Evolutionary conservation across 495 filamentous ascomycete species (phyloP), one percentile per base, ranked within the genome.

Genomic region (Apiosordaria backusii): DNA sequence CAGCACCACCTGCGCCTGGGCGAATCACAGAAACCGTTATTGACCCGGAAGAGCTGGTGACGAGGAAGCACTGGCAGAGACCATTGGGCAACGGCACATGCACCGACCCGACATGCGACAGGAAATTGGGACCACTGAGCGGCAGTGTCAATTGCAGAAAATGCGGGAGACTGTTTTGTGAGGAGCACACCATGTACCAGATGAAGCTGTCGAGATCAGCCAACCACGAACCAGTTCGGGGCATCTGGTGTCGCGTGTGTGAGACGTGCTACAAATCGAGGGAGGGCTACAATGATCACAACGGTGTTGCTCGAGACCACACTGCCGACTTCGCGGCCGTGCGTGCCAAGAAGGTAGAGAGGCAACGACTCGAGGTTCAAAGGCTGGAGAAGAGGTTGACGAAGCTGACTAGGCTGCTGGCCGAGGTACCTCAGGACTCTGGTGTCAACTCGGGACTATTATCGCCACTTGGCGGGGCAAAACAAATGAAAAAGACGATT

Each of bases 151-250:
- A 99, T 72, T 99, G 95, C 73, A 83, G 95, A 62, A 90, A 92
- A 61, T 99, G 95, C 68, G 95, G 95, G 0, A 90, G 87, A 68
- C 80, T 99, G 40, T 99, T 97, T 74, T 99, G 95, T 78, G 94
- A 98, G 74, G 92, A 96, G 69, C 96, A 99, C 79, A 97, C 94
- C 29, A 97, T 97, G 95, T 99, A 98, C 71, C 93, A 98, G 79
- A 98, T 98, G 91, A 97, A 95, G 83, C 85, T 99, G 21, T 97
- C 92, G 10, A 84, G 93, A 57, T 88, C 92, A 4, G 95, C 96
- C 4, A 85, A 88, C 67, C 92, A 96, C 80, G 96, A 99, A 68
- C 96, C 96, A 0, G 89, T 97, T 0, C 80, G 96, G 67, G 95
- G 95, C 1, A 83, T 93, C 64, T 99, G 95, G 95, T 96, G 91